Percentiles rank a stretch among this genome's conserved stretches.
Evolutionary conservation across 2,329 filamentous ascomycete species (phyloP).

Genomic region (Monilinia vaccinii-corymbosi): DNA sequence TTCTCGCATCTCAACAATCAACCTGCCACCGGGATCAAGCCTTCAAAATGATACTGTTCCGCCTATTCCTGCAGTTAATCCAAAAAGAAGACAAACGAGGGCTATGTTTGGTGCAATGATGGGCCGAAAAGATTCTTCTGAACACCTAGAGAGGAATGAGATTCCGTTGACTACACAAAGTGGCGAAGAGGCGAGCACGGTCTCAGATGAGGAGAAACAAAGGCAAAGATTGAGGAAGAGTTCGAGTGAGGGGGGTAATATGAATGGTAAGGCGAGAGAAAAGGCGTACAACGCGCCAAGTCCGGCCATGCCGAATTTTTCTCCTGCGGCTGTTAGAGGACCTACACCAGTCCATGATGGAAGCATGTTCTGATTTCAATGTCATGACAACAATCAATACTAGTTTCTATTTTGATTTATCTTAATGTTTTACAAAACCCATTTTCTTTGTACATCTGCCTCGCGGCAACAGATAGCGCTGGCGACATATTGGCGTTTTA

Average conservation of each 20-base stretch:
- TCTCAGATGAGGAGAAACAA: conserved; percentile 25
- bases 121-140: conserved; percentile 18
- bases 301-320: conserved; percentile 23
- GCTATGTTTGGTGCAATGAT: conserved; percentile 26
- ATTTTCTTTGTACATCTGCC: conserved; percentile 18
- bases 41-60: conserved; percentile 24
- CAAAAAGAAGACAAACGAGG: conserved; percentile 26
- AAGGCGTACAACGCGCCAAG: conserved; percentile 20
- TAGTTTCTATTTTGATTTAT: conserved; percentile 11
- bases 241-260: conserved; percentile 27
- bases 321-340: conserved; percentile 1
- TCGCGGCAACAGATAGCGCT: conserved; percentile 19
- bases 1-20: conserved; percentile 26
- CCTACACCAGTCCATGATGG: conserved; percentile 14
- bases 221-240: conserved; percentile 25
- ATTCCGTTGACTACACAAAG: conserved; percentile 25
- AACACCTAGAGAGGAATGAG: conserved; percentile 16
- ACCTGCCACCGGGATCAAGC: conserved; percentile 25
- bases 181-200: conserved; percentile 28
- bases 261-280: conserved; percentile 25
- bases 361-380: conserved; percentile 26
- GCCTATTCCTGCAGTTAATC: conserved; percentile 29
- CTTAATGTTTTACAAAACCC: conserved; percentile 25
- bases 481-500: conserved; percentile 19
- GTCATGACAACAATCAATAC: conserved; percentile 9